Conservation (phyloP, 768 basidiomycete genomes). For the Hemileccinum rubropunctum region DNA sequence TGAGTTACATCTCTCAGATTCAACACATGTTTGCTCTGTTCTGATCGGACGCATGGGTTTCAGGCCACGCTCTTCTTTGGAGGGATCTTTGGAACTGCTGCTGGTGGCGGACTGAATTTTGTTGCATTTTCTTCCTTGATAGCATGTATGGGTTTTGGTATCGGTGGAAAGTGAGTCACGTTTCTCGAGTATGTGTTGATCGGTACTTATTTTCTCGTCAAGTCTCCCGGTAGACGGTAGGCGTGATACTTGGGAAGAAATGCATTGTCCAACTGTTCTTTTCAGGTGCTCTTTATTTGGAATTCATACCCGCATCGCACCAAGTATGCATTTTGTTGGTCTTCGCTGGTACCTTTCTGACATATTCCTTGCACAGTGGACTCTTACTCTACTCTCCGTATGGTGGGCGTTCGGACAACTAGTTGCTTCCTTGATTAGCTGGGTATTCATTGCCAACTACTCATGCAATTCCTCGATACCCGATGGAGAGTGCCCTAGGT, state of each 20-base stretch:
- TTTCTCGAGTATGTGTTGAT: constrained; percentile 6
- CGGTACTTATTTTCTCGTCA: constrained; percentile 12
- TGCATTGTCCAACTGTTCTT: constrained; percentile 1
- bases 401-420: constrained; percentile 56
- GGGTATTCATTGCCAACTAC: constrained; percentile 55
- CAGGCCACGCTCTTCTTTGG: constrained; percentile 36
- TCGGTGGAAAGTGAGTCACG: constrained; percentile 48
- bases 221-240: constrained; percentile 48
- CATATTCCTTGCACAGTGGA: constrained; percentile 34
- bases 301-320: constrained; percentile 42
- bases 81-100: constrained; percentile 50
- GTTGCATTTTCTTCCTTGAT: constrained; percentile 43
- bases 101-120: constrained; percentile 46
- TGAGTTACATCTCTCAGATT: not conserved
- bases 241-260: constrained; percentile 2
- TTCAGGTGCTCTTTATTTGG: constrained; percentile 43
- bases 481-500: constrained; percentile 42
- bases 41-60: not conserved
- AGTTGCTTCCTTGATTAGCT: constrained; percentile 49
- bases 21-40: not conserved
- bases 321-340: constrained; percentile 24
- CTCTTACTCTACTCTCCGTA: constrained; percentile 52
- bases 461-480: constrained; percentile 39
- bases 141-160: constrained; percentile 47
- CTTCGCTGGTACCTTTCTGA: not conserved